Percentiles rank a stretch among this genome's conserved stretches.
Evolutionary conservation across 352 stramenopile species (phyloP).

Genomic region (Phytopythium vexans): DNA sequence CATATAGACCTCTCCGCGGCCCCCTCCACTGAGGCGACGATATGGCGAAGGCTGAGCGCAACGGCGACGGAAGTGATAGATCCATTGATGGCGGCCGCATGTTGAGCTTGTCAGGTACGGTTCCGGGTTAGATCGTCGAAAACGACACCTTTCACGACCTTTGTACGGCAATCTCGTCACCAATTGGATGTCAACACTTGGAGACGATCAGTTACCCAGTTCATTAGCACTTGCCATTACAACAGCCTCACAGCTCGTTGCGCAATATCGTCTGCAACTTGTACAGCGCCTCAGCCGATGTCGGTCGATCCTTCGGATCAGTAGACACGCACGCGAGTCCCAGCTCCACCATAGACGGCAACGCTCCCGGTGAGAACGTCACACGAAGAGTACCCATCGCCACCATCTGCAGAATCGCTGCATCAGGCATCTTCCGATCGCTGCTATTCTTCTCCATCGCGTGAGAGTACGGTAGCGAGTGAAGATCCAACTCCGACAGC

Average conservation of each 20-base stretch:
- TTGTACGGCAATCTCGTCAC: not conserved
- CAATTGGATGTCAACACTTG: no score
- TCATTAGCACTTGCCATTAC: not conserved
- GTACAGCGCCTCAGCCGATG: constrained; percentile 24
- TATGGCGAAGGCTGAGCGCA: constrained; percentile 12
- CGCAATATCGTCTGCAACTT: constrained; percentile 12
- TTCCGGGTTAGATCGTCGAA: constrained; percentile 17
- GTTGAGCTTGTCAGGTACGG: no score
- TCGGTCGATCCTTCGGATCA: constrained; percentile 25
- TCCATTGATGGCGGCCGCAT: no score
- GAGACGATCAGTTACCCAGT: not conserved
- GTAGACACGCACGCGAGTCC: constrained; percentile 19
- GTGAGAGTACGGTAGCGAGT: constrained; percentile 24
- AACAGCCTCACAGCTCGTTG: constrained; percentile 4
- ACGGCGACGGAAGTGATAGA: constrained; percentile 8
- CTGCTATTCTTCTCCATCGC: constrained; percentile 13
- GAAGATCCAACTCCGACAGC: constrained; percentile 24
- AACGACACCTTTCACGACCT: not conserved
- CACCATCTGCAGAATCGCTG: constrained; percentile 27
- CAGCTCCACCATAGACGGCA: constrained; percentile 16
- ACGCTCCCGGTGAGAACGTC: constrained; percentile 23
- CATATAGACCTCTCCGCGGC: constrained; percentile 15
- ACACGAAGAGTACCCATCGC: constrained; percentile 24
- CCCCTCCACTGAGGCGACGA: constrained; percentile 17
- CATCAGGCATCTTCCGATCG: constrained; percentile 12